Evolutionary conservation across 768 basidiomycete species (phyloP).

Genomic region (Dentipellis fragilis): DNA sequence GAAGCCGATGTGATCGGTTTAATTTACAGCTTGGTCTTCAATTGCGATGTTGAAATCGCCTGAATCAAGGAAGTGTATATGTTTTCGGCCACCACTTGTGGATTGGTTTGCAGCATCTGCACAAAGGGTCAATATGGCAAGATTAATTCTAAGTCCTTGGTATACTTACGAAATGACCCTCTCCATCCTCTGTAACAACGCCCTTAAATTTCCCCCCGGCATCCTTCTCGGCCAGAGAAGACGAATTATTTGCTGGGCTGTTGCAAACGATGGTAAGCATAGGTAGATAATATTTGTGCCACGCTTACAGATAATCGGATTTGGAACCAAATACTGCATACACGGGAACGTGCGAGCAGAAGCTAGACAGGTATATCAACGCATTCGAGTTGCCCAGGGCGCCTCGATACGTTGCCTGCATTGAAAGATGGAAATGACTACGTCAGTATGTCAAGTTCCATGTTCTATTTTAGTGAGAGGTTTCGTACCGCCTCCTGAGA

Average conservation of each 20-base stretch:
- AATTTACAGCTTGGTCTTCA: background rate
- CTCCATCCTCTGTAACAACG: conserved; percentile 4
- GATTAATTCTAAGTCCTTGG: background rate
- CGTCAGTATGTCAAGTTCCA: background rate
- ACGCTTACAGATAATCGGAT: conserved; percentile 6
- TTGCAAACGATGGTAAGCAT: background rate
- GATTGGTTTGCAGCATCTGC: conserved; percentile 8
- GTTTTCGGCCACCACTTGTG: conserved; percentile 4
- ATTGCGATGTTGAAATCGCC: background rate
- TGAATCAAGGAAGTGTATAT: background rate
- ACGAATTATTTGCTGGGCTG: conserved; percentile 6
- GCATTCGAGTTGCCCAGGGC: background rate
- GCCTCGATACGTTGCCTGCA: conserved; percentile 5
- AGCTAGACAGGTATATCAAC: conserved; percentile 3
- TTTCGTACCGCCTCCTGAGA: conserved; percentile 29
- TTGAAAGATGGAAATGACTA: background rate
- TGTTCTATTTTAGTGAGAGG: too few species aligned
- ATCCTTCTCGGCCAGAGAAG: background rate
- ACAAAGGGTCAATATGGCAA: background rate
- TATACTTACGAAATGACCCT: conserved; percentile 9
- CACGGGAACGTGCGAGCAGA: conserved; percentile 10
- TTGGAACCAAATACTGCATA: conserved; percentile 10
- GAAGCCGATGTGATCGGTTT: too few species aligned
- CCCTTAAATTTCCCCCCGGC: conserved; percentile 3
- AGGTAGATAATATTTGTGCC: background rate